These are phyloP conservation scores for Cercophora sp. DNA, from an alignment of 495 filamentous ascomycete species.

Conservation along the genomic window DNA sequence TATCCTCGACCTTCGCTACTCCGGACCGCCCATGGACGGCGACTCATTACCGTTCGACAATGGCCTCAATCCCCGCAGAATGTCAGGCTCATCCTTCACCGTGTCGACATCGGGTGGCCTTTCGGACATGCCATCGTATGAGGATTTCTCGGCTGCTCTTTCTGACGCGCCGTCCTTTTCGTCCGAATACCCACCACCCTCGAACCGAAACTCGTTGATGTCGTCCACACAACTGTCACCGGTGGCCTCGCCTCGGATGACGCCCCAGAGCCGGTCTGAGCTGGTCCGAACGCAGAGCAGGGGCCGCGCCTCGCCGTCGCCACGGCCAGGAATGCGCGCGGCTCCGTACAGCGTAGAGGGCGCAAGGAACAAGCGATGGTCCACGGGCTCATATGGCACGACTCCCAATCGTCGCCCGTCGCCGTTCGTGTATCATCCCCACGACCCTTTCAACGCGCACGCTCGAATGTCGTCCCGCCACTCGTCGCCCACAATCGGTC, in stretches of 20 bases:
- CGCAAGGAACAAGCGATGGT: conserved; percentile 65
- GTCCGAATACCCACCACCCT: conserved; percentile 54
- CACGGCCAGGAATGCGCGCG: conserved; percentile 58
- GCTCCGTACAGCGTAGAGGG: conserved; percentile 60
- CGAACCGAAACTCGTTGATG: conserved; percentile 55
- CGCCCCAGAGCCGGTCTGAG: conserved; percentile 51
- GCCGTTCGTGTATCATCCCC: conserved; percentile 51
- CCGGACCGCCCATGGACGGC: conserved; percentile 35
- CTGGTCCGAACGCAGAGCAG: conserved; percentile 56
- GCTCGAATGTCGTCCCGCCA: conserved; percentile 44
- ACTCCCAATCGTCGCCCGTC: conserved; percentile 48
- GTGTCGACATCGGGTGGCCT: conserved; percentile 54
- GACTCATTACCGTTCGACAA: conserved; percentile 39
- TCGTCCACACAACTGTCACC: conserved; percentile 56
- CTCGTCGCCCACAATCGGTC: conserved; percentile 53
- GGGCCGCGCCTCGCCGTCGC: conserved; percentile 61
- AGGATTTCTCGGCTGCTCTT: conserved; percentile 54
- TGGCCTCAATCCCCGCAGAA: conserved; percentile 43
- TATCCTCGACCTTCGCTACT: conserved; percentile 49
- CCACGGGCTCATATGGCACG: conserved; percentile 61
- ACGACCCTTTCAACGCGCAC: conserved; percentile 46
- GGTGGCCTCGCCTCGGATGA: conserved; percentile 57
- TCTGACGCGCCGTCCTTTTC: conserved; percentile 53
- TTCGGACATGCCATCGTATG: conserved; percentile 56
- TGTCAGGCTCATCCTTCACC: conserved; percentile 57